phyloP scores from a whole-genome alignment of 2,329 filamentous ascomycete species.

The Calonectria honghensis region DNA sequence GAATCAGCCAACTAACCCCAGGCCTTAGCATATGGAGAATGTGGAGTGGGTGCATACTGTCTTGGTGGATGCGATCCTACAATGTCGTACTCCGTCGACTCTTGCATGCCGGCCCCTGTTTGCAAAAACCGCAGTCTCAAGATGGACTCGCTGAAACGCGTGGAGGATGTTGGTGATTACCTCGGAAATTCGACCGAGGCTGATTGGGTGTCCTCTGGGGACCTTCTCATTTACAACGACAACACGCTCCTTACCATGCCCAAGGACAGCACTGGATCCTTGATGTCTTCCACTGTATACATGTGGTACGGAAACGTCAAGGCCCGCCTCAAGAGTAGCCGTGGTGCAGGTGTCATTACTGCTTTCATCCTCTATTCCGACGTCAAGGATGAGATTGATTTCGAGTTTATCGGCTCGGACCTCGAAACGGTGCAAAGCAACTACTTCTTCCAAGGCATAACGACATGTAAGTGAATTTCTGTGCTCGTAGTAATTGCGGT shows the following conservation, averaged over 20 bases:
- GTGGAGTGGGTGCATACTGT: constrained; percentile 95
- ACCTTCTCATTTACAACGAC: constrained; percentile 80
- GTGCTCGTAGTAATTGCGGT: no score
- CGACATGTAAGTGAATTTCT: constrained; percentile 56
- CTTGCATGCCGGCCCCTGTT: constrained; percentile 89
- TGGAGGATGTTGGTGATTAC: constrained; percentile 85
- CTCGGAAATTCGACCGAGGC: constrained; percentile 86
- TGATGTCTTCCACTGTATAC: constrained; percentile 88
- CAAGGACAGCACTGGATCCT: constrained; percentile 87
- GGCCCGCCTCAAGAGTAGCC: constrained; percentile 88
- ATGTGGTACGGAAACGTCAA: constrained; percentile 98
- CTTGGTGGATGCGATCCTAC: constrained; percentile 95
- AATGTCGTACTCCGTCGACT: constrained; percentile 87
- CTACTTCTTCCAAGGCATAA: constrained; percentile 96
- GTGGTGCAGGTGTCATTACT: constrained; percentile 91
- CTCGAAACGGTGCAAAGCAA: constrained; percentile 90
- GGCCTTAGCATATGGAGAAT: constrained; percentile 87
- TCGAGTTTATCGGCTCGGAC: constrained; percentile 92
- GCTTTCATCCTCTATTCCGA: constrained; percentile 97
- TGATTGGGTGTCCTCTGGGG: constrained; percentile 93
- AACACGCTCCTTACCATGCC: constrained; percentile 92
- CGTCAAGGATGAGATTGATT: constrained; percentile 98
- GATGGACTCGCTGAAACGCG: constrained; percentile 81
- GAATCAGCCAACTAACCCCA: neutral
- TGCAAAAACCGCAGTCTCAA: constrained; percentile 85